Conservation (phyloP, 495 filamentous ascomycete species). For the Aspergillus bridgeri region DNA sequence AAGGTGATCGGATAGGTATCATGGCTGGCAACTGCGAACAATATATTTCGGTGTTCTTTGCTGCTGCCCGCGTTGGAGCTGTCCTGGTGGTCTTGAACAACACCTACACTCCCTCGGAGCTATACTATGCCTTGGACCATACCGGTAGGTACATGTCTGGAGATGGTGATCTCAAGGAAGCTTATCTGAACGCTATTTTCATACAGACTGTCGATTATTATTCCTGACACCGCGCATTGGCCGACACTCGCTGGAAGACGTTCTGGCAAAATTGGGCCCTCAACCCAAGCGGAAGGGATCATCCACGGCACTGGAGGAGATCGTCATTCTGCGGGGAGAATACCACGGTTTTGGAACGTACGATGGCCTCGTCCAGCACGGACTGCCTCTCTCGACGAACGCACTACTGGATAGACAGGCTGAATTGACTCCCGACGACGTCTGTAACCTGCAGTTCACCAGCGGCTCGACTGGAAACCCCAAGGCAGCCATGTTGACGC, state of each 20-base stretch:
- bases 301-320: conserved; percentile 38
- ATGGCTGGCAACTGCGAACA: conserved; percentile 72
- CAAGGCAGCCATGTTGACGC: conserved; percentile 73
- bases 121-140: conserved; percentile 60
- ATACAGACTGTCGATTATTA: conserved; percentile 54
- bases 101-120: conserved; percentile 64
- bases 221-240: conserved; percentile 64
- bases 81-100: conserved; percentile 69
- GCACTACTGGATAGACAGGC: conserved; percentile 42
- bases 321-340: conserved; percentile 54
- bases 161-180: conserved; percentile 1
- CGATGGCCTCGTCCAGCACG: conserved; percentile 38
- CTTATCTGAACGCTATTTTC: not conserved
- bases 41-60: conserved; percentile 67
- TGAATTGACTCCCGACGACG: conserved; percentile 55
- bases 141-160: conserved; percentile 42
- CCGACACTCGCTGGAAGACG: conserved; percentile 49
- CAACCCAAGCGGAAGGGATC: conserved; percentile 30
- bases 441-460: conserved; percentile 70
- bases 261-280: conserved; percentile 49
- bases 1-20: conserved; percentile 63
- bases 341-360: conserved; percentile 52
- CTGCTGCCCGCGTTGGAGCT: conserved; percentile 61
- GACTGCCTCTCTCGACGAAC: conserved; percentile 30
- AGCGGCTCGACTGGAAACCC: conserved; percentile 68